Percentiles rank a stretch among this genome's conserved stretches.
phyloP scores from a whole-genome alignment of 2,329 filamentous ascomycete species.

The Chaetomiaceae sp. region DNA sequence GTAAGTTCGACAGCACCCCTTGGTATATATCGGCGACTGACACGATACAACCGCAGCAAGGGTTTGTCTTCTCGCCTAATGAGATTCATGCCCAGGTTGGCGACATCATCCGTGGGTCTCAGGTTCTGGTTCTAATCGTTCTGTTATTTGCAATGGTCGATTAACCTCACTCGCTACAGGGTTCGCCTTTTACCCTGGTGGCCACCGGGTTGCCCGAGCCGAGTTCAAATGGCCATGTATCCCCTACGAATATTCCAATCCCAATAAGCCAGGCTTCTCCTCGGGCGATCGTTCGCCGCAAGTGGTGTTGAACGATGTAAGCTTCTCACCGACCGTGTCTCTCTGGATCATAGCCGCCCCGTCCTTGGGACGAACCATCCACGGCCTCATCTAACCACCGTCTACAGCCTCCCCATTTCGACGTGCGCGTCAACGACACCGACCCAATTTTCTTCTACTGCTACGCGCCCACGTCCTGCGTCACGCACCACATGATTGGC shows the following conservation, averaged over 20 bases:
- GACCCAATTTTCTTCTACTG: conserved; percentile 65
- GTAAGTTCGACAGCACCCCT: conserved; percentile 8
- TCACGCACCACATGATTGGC: conserved; percentile 63
- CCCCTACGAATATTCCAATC: conserved; percentile 49
- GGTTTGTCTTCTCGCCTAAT: conserved; percentile 33
- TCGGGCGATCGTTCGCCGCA: conserved; percentile 43
- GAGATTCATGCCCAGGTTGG: conserved; percentile 36
- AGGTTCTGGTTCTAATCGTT: not conserved
- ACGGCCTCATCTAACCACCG: conserved; percentile 8
- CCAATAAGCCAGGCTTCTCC: conserved; percentile 47
- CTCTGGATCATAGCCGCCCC: no score
- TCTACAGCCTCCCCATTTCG: conserved; percentile 36
- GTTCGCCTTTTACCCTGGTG: conserved; percentile 57
- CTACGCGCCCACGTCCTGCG: conserved; percentile 60
- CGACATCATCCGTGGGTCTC: conserved; percentile 40
- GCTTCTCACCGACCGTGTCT: conserved; percentile 14
- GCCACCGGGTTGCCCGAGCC: conserved; percentile 58
- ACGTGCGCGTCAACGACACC: conserved; percentile 51
- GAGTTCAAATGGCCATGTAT: conserved; percentile 56
- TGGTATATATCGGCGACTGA: conserved; percentile 1
- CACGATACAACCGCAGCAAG: conserved; percentile 20
- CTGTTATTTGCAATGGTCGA: not conserved
- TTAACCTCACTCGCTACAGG: conserved; percentile 27
- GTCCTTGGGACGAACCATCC: no score
- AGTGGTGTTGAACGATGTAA: conserved; percentile 41